phyloP scores from a whole-genome alignment of 129 eudicot species.

The Lonicera japonica region DNA sequence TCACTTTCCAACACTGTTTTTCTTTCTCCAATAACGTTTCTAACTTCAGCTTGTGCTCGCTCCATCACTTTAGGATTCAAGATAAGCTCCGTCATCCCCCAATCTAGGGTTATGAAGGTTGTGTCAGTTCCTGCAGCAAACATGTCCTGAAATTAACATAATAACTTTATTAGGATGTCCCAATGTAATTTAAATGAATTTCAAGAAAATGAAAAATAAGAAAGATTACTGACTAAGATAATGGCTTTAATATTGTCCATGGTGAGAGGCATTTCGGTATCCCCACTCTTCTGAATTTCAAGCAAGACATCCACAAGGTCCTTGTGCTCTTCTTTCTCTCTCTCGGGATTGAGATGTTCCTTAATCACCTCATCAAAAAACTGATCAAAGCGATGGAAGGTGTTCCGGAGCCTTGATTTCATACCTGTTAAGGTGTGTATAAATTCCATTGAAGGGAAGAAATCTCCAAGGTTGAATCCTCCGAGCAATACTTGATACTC shows the following conservation, averaged over 20 bases:
- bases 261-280: constrained; percentile 13
- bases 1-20: constrained; percentile 27
- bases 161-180: neutral
- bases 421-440: constrained; percentile 18
- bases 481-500: constrained; percentile 34
- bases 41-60: constrained; percentile 32
- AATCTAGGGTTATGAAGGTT: constrained; percentile 25
- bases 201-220: neutral
- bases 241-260: constrained; percentile 35
- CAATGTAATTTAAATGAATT: too few relatives aligned
- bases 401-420: constrained; percentile 14
- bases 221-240: constrained; percentile 28
- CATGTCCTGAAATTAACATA: constrained; percentile 32
- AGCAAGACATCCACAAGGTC: constrained; percentile 47
- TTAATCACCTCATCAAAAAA: constrained; percentile 23
- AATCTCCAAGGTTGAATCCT: constrained; percentile 38
- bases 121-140: constrained; percentile 55
- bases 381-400: constrained; percentile 18
- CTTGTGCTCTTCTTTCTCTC: constrained; percentile 5
- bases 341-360: constrained; percentile 15
- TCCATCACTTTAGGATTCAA: constrained; percentile 27
- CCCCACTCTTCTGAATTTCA: constrained; percentile 12
- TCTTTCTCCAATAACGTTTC: constrained; percentile 19
- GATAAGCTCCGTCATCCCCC: constrained; percentile 50
- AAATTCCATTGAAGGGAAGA: constrained; percentile 31